Percentiles rank a stretch among this genome's conserved stretches.
Evolutionary conservation across 768 basidiomycete genomes (phyloP).

Genomic region (Lentinula aciculospora): DNA sequence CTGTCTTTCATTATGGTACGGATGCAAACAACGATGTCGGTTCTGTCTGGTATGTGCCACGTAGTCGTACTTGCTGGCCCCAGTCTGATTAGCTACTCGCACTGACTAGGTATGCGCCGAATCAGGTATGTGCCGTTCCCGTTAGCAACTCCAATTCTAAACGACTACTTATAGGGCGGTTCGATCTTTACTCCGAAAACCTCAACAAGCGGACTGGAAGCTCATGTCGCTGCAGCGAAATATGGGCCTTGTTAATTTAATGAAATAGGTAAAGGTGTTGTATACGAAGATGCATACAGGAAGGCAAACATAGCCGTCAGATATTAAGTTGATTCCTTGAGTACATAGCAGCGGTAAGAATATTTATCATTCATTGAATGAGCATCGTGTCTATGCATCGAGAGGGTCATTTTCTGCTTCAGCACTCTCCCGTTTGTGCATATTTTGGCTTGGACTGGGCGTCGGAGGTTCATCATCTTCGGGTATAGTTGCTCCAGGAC

Average conservation of each 20-base stretch:
- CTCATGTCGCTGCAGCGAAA: conserved; percentile 37
- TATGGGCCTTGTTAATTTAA: conserved; percentile 29
- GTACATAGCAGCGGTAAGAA: too few species aligned
- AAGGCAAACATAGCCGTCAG: neutral
- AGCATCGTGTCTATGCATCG: too few species aligned
- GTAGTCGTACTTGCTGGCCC: neutral
- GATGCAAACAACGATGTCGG: conserved; percentile 34
- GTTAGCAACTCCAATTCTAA: neutral
- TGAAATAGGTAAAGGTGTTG: neutral
- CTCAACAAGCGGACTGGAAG: conserved; percentile 35
- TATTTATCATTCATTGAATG: too few species aligned
- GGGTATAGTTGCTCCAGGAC: conserved; percentile 38
- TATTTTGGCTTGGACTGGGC: conserved; percentile 15
- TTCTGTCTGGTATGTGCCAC: conserved; percentile 32
- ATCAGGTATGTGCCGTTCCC: conserved; percentile 20
- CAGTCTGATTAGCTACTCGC: neutral
- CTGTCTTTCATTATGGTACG: conserved; percentile 38
- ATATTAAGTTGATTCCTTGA: neutral
- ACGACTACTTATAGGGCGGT: conserved; percentile 22
- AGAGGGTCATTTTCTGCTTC: conserved; percentile 22
- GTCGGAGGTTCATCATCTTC: conserved; percentile 39
- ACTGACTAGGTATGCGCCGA: conserved; percentile 20
- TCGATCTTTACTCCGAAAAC: conserved; percentile 41
- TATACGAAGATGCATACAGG: neutral
- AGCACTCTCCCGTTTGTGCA: conserved; percentile 39